Evolutionary conservation across 805 yeast species (phyloP), one percentile per base, ranked within the genome.

Genomic region (Suhomyces xylopsoci): DNA sequence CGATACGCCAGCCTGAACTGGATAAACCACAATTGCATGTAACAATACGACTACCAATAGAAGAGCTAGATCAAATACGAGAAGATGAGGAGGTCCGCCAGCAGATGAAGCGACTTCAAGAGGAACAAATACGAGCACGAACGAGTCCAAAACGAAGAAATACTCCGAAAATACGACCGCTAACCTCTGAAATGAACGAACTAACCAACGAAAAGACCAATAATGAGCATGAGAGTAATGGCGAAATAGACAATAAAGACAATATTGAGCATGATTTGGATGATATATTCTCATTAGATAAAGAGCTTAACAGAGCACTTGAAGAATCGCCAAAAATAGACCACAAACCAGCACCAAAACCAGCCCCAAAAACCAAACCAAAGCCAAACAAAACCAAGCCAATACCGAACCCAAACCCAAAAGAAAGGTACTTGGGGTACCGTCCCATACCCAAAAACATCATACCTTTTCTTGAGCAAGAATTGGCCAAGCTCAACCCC

Each of bases 391-490:
- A 20, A 19, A 14, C 42, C 2, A 38, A 38, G 9, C 24, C 36
- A 32, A n/a, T 17, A 38, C 22, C 42, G 14, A 42, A 14, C 30
- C 30, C 30, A 5, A 5, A 5, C n/a, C 7, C 17, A 24, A 26
- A 46, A 12, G 49, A 46, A 7, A 47, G 25, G 14, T 34, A 47
- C 32, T 24, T 10, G 17, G 49, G 49, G 7, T 68, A 63, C 50
- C 56, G 64, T 38, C 57, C 58, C 15, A 60, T 69, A 15, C 74
- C 76, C 6, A 62, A 62, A 7, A 69, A 69, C 47, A 58, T 70
- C 6, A 53, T 61, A 12, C 65, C 68, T 7, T 60, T 70, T 10
- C 53, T 71, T n/a, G 57, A 59, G 44, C 53, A 61, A 34, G 76
- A 71, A 34, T 56, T 71, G 17, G 59, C 62, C 12, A 48, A 58